phyloP scores from a whole-genome alignment of 176 grass and related monocot species.

The Chloris gayana region DNA sequence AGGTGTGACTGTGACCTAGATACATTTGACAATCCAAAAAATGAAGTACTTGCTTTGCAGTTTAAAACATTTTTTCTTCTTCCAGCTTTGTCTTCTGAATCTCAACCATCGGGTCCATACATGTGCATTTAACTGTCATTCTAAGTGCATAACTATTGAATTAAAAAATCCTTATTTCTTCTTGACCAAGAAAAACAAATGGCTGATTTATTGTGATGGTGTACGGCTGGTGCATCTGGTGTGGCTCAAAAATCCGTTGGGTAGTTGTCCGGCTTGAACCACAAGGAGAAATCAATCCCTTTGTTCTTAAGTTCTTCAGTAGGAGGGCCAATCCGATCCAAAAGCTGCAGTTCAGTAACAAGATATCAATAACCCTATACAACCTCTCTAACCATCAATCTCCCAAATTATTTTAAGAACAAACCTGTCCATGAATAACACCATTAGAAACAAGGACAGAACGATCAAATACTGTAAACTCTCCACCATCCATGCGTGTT shows the following conservation, averaged over 20 bases:
- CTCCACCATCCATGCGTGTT: constrained; percentile 83
- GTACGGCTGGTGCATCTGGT: not conserved
- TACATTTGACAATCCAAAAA: constrained; percentile 18
- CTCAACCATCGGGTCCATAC: not conserved
- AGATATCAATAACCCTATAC: constrained; percentile 5
- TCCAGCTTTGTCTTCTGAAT: not conserved
- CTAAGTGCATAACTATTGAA: constrained; percentile 17
- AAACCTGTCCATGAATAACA: constrained; percentile 71
- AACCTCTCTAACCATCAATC: constrained; percentile 23
- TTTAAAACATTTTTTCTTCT: constrained; percentile 18
- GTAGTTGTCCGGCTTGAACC: constrained; percentile 88
- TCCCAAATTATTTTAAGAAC: constrained; percentile 15
- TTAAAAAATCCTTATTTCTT: not conserved
- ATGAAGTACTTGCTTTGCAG: not conserved
- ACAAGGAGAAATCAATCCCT: constrained; percentile 91
- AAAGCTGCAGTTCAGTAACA: constrained; percentile 62
- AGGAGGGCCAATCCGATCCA: constrained; percentile 73
- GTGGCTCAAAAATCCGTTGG: constrained; percentile 68
- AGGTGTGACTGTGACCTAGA: not conserved
- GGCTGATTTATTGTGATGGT: not conserved
- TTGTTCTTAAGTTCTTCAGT: constrained; percentile 96
- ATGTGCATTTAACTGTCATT: constrained; percentile 20
- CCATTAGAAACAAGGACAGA: constrained; percentile 94
- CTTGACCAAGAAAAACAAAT: constrained; percentile 11
- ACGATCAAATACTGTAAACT: constrained; percentile 93